Evolutionary conservation across 2,329 filamentous ascomycete species (phyloP), one percentile per base, ranked within the genome.

Genomic region (Fonsecaea nubica): DNA sequence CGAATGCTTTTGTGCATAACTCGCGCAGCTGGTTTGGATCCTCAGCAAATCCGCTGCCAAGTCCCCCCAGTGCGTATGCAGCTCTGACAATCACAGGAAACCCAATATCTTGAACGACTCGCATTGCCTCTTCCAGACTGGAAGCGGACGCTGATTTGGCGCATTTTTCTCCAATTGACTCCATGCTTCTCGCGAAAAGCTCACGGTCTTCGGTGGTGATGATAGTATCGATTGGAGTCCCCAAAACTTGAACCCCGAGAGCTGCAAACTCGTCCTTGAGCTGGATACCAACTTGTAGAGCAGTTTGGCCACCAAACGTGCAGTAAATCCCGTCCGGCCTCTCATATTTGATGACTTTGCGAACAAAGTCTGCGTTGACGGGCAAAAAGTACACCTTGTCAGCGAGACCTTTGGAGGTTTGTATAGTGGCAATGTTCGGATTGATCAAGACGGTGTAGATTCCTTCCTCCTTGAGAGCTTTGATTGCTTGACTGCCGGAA

Each of bases 351-450:
- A 99, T 98, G 77, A 99, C 93, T 82, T 98, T 98, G 77, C 94
- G 92, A 52, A 99, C 95, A 72, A 97, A 98, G 62, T 98, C 94
- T 65, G 94, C 91, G 68, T 93, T 98, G 77, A 99, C 95, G 0
- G 95, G 95, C 52, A 98, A 84, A 85, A 98, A 99, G 82, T 98
- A 99, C 59, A 99, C 95, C 84, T 98, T 98, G 80, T 99, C 95
- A 13, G 95, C 95, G 61, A 99, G 84, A 71, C 95, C 95, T 82
- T 97, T 97, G 61, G 95, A 98, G 4, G 95, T 99, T 79, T 99
- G 95, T 69, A 98, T 98, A 0, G 95, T 99, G 72, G 95, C 95
- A 77, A 99, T 98, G 78, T 99, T 99, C 65, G 95, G 95, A 82
- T 99, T 99, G 85, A 99, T 98, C 70, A 99, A 84, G 70, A 99